These are phyloP conservation scores for Fagus sylvatica DNA, from an alignment of 306 rosid genomes.

Conservation along the genomic window DNA sequence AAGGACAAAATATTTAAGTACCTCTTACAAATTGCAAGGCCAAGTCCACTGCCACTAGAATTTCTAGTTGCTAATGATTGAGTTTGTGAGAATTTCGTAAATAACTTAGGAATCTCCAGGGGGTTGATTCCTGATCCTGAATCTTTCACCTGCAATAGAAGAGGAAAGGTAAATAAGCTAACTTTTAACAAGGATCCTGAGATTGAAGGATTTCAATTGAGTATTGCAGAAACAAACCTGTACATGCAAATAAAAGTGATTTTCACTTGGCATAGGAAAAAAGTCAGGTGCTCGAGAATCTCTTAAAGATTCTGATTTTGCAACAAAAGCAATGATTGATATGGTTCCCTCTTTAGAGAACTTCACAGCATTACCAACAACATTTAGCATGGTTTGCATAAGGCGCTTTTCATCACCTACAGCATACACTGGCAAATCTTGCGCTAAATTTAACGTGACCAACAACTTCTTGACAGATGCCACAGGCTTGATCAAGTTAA, in stretches of 20 bases:
- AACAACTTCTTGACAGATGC: slow-evolving; percentile 80
- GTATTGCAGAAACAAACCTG: slow-evolving; percentile 66
- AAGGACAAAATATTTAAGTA: slow-evolving; percentile 31
- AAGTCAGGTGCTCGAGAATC: slow-evolving; percentile 75
- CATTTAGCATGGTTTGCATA: slow-evolving; percentile 81
- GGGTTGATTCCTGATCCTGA: slow-evolving; percentile 83
- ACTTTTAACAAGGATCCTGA: slow-evolving; percentile 15
- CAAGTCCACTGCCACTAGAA: slow-evolving; percentile 80
- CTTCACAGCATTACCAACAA: slow-evolving; percentile 95
- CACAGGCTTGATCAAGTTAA: slow-evolving; percentile 81
- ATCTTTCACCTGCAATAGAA: slow-evolving; percentile 71
- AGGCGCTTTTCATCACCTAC: slow-evolving; percentile 91
- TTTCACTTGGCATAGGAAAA: slow-evolving; percentile 60
- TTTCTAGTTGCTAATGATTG: slow-evolving; percentile 66
- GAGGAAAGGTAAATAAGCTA: background rate
- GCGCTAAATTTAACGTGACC: slow-evolving; percentile 54
- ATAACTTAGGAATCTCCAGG: slow-evolving; percentile 79
- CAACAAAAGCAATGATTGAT: slow-evolving; percentile 59
- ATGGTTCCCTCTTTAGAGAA: slow-evolving; percentile 89
- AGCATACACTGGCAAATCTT: slow-evolving; percentile 75
- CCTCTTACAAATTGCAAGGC: slow-evolving; percentile 94
- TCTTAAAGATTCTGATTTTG: slow-evolving; percentile 74
- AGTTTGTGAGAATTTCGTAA: slow-evolving; percentile 81
- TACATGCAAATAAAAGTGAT: slow-evolving; percentile 79
- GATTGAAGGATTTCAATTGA: slow-evolving; percentile 23